These are phyloP conservation scores for Kodamaea laetipori DNA, from an alignment of 805 yeast genomes.

Conservation along the genomic window DNA sequence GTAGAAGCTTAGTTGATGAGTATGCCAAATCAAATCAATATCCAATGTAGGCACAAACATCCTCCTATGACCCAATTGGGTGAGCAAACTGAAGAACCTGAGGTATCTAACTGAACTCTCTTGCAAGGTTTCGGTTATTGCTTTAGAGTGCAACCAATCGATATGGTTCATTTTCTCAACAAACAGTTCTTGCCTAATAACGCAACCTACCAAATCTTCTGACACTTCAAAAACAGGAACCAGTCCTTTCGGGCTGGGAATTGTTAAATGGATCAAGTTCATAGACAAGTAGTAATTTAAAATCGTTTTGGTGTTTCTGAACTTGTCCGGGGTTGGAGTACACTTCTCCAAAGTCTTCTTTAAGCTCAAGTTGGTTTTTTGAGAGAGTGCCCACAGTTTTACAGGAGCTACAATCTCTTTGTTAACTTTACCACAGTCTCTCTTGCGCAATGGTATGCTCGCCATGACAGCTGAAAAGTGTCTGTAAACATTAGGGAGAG, in stretches of 20 bases:
- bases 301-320: background rate
- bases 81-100: constrained; percentile 18
- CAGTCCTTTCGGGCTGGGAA: background rate
- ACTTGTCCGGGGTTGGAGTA: too few relatives aligned
- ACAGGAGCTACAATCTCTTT: background rate
- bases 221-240: constrained; percentile 10
- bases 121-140: constrained; percentile 15
- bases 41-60: constrained; percentile 30
- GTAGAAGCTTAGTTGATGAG: constrained; percentile 25
- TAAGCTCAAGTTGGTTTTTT: too few relatives aligned
- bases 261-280: constrained; percentile 18
- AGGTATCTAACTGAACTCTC: constrained; percentile 23
- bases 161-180: constrained; percentile 23
- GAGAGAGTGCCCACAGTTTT: too few relatives aligned
- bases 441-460: background rate
- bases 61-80: background rate
- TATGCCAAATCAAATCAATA: constrained; percentile 32
- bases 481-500: constrained; percentile 13
- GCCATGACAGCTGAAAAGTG: constrained; percentile 12
- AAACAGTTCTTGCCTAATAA: constrained; percentile 25
- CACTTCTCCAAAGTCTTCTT: too few relatives aligned
- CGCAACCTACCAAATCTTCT: constrained; percentile 30
- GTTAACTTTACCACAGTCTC: background rate
- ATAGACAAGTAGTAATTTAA: constrained; percentile 14
- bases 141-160: constrained; percentile 21